Evolutionary conservation across 2,329 filamentous ascomycete genomes (phyloP).

Genomic region (Knoxdaviesia proteae): DNA sequence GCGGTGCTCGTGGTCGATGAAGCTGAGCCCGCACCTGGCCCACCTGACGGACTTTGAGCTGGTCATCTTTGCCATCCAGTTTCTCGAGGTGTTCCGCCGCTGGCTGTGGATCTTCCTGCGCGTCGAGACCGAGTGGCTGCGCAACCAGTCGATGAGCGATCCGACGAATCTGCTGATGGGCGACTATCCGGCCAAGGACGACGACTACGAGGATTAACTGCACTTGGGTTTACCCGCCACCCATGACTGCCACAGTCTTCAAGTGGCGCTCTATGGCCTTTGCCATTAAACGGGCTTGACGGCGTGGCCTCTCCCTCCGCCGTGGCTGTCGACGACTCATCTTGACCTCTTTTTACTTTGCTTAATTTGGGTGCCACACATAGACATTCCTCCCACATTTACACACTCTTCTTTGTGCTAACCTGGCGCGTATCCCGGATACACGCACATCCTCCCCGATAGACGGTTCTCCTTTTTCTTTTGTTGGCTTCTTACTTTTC

Average conservation of each 20-base stretch:
- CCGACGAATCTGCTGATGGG: slow-evolving; percentile 56
- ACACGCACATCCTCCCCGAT: too few species aligned
- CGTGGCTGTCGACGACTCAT: too few species aligned
- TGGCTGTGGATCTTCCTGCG: slow-evolving; percentile 98
- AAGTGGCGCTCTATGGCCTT: not conserved
- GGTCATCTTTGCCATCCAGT: slow-evolving; percentile 72
- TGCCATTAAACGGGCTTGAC: too few species aligned
- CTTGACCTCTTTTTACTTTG: too few species aligned
- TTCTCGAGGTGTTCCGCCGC: slow-evolving; percentile 66
- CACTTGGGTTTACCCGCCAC: too few species aligned
- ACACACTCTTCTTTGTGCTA: too few species aligned
- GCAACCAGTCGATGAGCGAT: slow-evolving; percentile 27
- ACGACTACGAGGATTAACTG: slow-evolving; percentile 13
- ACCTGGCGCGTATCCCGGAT: too few species aligned
- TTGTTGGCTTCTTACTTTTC: slow-evolving; percentile 1
- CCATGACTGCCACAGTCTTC: too few species aligned
- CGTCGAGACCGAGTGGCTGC: slow-evolving; percentile 81
- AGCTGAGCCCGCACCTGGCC: slow-evolving; percentile 63
- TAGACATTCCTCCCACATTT: too few species aligned
- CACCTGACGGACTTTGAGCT: slow-evolving; percentile 73
- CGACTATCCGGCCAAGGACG: slow-evolving; percentile 44
- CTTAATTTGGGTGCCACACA: too few species aligned
- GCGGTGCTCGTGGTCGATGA: slow-evolving; percentile 79
- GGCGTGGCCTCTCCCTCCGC: too few species aligned
- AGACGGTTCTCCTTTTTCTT: not conserved